These are phyloP conservation scores for Senna tora DNA, from an alignment of 306 rosid species.

Conservation along the genomic window DNA sequence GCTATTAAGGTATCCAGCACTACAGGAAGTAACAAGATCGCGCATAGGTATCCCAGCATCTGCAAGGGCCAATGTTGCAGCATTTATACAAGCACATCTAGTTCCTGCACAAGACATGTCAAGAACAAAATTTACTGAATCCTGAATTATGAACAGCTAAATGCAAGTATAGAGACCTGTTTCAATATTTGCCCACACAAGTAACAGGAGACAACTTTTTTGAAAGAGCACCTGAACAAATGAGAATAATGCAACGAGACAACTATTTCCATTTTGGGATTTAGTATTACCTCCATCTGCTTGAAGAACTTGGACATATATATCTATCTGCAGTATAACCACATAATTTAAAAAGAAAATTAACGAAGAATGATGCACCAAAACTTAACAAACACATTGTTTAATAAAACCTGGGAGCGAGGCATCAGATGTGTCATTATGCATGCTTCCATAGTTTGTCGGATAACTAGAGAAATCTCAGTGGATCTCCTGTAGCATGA, in stretches of 20 bases:
- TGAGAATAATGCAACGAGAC: slow-evolving; percentile 7
- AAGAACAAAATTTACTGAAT: slow-evolving; percentile 19
- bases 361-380: slow-evolving; percentile 13
- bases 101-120: slow-evolving; percentile 61
- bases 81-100: slow-evolving; percentile 93
- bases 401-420: slow-evolving; percentile 73
- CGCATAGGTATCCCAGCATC: slow-evolving; percentile 97
- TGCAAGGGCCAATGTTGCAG: slow-evolving; percentile 94
- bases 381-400: slow-evolving; percentile 33
- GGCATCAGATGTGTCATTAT: slow-evolving; percentile 89
- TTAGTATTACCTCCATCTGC: slow-evolving; percentile 83
- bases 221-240: slow-evolving; percentile 32
- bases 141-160: slow-evolving; percentile 3
- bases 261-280: slow-evolving; percentile 20
- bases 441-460: slow-evolving; percentile 90
- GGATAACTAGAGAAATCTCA: slow-evolving; percentile 88
- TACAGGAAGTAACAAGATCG: slow-evolving; percentile 91
- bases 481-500: slow-evolving; percentile 74
- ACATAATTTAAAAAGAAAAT: slow-evolving; percentile 33
- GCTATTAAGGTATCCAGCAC: slow-evolving; percentile 89
- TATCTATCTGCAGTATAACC: slow-evolving; percentile 69
- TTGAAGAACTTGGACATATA: slow-evolving; percentile 93
- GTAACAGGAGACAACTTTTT: slow-evolving; percentile 8
- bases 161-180: slow-evolving; percentile 1
- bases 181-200: slow-evolving; percentile 26